Percentiles rank a stretch among this genome's conserved stretches.
Conservation (phyloP, 1,284 basidiomycete genomes). For the Moesziomyces parantarcticus region DNA sequence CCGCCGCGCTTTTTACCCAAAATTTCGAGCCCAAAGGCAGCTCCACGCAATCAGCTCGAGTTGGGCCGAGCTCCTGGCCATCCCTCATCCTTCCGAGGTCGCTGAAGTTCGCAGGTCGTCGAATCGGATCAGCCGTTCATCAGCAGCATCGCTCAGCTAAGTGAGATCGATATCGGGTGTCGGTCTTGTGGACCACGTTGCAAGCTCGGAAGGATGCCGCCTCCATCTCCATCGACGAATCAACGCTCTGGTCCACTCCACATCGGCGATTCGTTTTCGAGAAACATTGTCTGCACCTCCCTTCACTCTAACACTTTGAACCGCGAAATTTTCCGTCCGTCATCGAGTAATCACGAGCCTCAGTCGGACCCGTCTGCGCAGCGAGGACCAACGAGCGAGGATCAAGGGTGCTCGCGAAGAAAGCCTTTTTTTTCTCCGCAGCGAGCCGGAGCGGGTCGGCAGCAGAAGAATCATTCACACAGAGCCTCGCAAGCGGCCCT, state of each 20-base stretch:
- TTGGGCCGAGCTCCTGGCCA: background rate
- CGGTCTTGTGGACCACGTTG: background rate
- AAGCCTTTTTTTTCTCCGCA: conserved; percentile 14
- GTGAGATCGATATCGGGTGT: background rate
- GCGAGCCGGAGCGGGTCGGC: background rate
- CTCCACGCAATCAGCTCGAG: background rate
- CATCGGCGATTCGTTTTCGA: background rate
- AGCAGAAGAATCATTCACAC: background rate
- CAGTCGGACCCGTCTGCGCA: conserved; percentile 15
- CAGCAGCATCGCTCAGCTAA: background rate
- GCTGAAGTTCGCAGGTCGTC: background rate
- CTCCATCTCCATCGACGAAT: background rate
- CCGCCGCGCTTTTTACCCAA: background rate
- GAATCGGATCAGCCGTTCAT: too few species aligned
- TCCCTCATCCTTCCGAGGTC: background rate
- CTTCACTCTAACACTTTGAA: background rate
- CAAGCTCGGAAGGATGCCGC: too few species aligned
- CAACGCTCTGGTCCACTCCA: too few species aligned
- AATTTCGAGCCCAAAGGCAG: background rate
- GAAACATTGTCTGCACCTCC: background rate
- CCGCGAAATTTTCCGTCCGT: background rate
- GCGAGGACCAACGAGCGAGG: background rate
- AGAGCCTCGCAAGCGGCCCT: background rate
- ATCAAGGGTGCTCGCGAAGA: conserved; percentile 38
- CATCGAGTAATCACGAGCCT: background rate